A percentile compares a stretch with the other conserved stretches of the same genome.
These are phyloP conservation scores for Camillea tinctor DNA, from an alignment of 2,329 filamentous ascomycete species.

Conservation along the genomic window DNA sequence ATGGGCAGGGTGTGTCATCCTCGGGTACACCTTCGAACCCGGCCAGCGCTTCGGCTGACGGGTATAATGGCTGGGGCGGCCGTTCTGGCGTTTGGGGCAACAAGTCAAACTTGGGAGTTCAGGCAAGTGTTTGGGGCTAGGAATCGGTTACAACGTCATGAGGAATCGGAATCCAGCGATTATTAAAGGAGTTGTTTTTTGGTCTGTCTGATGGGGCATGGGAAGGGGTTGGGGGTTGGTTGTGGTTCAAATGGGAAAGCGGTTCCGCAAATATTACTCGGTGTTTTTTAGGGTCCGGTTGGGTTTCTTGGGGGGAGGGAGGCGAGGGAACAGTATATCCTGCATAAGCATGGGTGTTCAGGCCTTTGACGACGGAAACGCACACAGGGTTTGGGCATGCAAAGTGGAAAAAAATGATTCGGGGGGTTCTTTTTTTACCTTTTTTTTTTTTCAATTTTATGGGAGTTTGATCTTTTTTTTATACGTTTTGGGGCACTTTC, in stretches of 20 bases:
- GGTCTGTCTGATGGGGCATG: conserved; percentile 4
- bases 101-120: conserved; percentile 77
- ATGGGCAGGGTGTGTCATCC: conserved; percentile 29
- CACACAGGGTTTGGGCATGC: conserved; percentile 13
- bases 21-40: conserved; percentile 60
- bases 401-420: conserved; percentile 13
- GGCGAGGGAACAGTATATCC: conserved; percentile 30
- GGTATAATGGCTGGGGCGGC: conserved; percentile 70
- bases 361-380: conserved; percentile 33
- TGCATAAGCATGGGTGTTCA: conserved; percentile 38
- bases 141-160: conserved; percentile 9
- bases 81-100: conserved; percentile 83
- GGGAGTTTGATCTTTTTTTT: conserved; percentile 13
- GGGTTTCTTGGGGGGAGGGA: conserved; percentile 29
- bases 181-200: neutral
- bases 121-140: conserved; percentile 93
- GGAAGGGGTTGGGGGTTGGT: too few relatives aligned
- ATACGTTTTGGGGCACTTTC: too few relatives aligned
- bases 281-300: conserved; percentile 35
- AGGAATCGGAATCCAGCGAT: conserved; percentile 6
- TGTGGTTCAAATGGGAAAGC: conserved; percentile 4
- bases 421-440: conserved; percentile 13
- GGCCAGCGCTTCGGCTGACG: conserved; percentile 43
- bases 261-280: conserved; percentile 29
- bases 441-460: conserved; percentile 17